Evolutionary conservation across 2,329 filamentous ascomycete species (phyloP), one percentile per base, ranked within the genome.

Genomic region (Sporothrix dimorphospora): DNA sequence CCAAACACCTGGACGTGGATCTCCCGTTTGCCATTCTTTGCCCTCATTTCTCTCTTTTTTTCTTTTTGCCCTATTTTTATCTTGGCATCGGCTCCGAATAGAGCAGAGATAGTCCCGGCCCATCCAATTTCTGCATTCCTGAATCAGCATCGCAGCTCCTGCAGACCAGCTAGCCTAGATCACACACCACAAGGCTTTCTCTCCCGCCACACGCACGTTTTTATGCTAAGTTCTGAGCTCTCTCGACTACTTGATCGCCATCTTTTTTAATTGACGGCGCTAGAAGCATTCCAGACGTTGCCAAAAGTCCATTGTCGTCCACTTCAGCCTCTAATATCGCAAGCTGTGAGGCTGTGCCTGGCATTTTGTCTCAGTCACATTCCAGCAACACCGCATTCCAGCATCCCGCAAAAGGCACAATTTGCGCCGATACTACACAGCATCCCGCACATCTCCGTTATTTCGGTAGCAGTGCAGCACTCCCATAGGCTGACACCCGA

Each of bases 381-480:
- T 61, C 68, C 68, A 70, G 53, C 27, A 16, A 24, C 19, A 40
- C n/a, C 24, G n/a, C 68, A 70, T 70, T 70, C 68, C 68, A 61
- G 51, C 27, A 27, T 24, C 21, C 59, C 59, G 21, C 34, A 30
- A 45, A 38, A 55, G 49, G 49, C 30, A 55, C 30, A 69, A 12
- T 30, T n/a, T 30, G 4, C 51, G 67, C 30, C 67, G 51, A 40
- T 55, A 11, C 38, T 27, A 69, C 67, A 14, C 51, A 59, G 21
- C 14, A 45, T 51, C 59, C 24, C 38, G 59, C 59, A 42, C n/a
- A 40, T 66, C 61, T n/a, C 61, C 40, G 49, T 55, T 47, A 19
- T 45, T 30, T 47, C 34, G 61, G 61, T 24, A 19, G 21, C 61
- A 19, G 61, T 30, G 45, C 47, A 55, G 66, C 67, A 6, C 24